Base-by-base conservation (phyloP, 345 rosid species). In the Moricandia moricandioides region DNA sequence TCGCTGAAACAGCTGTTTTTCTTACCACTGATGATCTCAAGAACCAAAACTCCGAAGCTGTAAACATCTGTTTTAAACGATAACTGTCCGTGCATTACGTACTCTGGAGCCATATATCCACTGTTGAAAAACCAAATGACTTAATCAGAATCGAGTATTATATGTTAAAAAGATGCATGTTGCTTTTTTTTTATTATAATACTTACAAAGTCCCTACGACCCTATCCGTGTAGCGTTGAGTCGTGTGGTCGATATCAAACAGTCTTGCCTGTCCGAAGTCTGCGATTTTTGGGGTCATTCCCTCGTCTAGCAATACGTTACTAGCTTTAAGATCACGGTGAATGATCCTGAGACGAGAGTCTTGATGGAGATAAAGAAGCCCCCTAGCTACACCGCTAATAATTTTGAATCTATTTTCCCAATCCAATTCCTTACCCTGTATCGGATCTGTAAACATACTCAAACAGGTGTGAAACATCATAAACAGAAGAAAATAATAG, bases 71-170 rank as follows among this genome's bases (percentile, higher is more conserved):
- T 83, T 26, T 89, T 87, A 17, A 69, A 74, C 0, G 90, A 87
- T 77, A 82, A 81, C 8, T 80, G 73, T 12, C 90, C 91, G 2
- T 69, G 81, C 75, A 74, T 68, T 7, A 65, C 85, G 60, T 87
- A 87, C 51, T 89, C 87, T 4, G 88, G 88, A 34, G 90, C 87
- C 89, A 88, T 79, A 57, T 87, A 88, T 67, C 87, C 89, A 70
- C 84, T 87, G 52, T 54, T 73, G 30, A 0, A n/a, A 0, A 18
- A 67, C 12, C 70, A 29, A 54, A 58, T 31, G 18, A 35, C 1
- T 39, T 43, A 43, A 45, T 29, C 67, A 69, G 0, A 16, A 63
- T 18, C 29, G 30, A 13, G 45, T 55, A 45, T 33, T 29, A 56
- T 59, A 30, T 45, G 13, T 34, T 43, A 4, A 9, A 61, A 17